Evolutionary conservation across 2,329 filamentous ascomycete genomes (phyloP), one percentile per base, ranked within the genome.

Genomic region (Apiospora aurea): DNA sequence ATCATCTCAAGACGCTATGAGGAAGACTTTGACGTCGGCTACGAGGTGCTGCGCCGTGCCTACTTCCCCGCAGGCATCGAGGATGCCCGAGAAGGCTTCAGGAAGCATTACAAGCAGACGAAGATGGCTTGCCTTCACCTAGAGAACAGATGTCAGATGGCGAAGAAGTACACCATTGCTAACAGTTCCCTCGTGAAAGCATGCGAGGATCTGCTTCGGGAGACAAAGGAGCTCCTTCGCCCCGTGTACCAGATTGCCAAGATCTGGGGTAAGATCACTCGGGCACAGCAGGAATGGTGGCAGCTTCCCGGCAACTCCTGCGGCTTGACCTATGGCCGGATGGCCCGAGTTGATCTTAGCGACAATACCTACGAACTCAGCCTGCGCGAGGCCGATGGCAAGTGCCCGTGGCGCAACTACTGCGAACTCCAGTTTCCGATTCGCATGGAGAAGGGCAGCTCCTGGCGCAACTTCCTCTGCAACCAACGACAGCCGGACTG

Each of bases 31-130:
- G 70, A 64, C 64, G 13, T 26, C 2, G 67, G 29, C 34, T 73
- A 69, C 64, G 68, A 47, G 24, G 24, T 8, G 4, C 69, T 73
- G 26, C 53, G 69, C 4, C 16, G 67, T 6, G 61, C 43, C 16
- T 73, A 72, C 49, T 74, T 72, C 61, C 74, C 73, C 1, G 13
- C 34, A 7, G 73, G 70, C 49, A 71, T 72, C n/a, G 73, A 72
- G 34, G 71, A 74, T 26, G 71, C 67, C 18, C 34, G 74, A 13
- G 29, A 29, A 4, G 70, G 68, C 34, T 74, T 73, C 34, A 5
- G 53, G 24, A 71, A 72, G 51, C 73, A 73, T 46, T 69, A 68
- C 47, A 47, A 49, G 24, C 6, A 49, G 43, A 53, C 68, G n/a
- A 46, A 69, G 7, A 29, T 16, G 16, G 53, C 68, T 4, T 34